Evolutionary conservation across 805 yeast genomes (phyloP).

Genomic region (Kodamaea hsintzibuensis): DNA sequence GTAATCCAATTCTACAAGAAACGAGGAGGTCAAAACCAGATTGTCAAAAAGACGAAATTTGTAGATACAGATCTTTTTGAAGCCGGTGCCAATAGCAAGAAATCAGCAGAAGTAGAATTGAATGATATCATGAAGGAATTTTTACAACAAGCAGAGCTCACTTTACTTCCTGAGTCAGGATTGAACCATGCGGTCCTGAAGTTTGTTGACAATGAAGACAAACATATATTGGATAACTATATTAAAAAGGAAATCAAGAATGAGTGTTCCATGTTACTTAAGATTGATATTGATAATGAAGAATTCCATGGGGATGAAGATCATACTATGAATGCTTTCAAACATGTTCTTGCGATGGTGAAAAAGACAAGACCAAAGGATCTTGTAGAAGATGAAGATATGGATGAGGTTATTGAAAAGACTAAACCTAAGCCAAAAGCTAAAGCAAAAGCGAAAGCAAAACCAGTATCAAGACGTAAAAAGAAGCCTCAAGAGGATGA

Average conservation of each 20-base stretch:
- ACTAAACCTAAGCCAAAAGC: neutral
- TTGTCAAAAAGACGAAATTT: constrained; percentile 16
- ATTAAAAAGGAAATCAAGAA: constrained; percentile 55
- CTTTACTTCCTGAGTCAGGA: constrained; percentile 73
- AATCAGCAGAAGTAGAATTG: constrained; percentile 45
- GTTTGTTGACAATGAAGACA: constrained; percentile 83
- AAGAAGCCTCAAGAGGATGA: neutral
- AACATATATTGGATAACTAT: constrained; percentile 63
- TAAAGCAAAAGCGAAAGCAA: neutral
- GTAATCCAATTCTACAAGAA: constrained; percentile 70
- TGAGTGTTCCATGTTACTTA: constrained; percentile 50
- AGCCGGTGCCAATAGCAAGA: constrained; percentile 14
- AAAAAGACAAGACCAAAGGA: constrained; percentile 17
- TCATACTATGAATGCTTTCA: constrained; percentile 36
- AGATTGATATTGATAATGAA: constrained; percentile 44
- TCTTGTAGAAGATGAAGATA: constrained; percentile 1
- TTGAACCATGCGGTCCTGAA: constrained; percentile 69
- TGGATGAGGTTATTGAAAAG: neutral
- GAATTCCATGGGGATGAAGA: constrained; percentile 29
- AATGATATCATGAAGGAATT: constrained; percentile 64
- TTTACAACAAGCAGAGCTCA: constrained; percentile 61
- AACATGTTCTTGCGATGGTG: constrained; percentile 43
- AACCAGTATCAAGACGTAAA: neutral
- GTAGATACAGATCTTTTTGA: constrained; percentile 16
- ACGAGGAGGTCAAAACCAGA: constrained; percentile 20